Base-by-base conservation (phyloP, 176 grass and related monocot species). In the Eragrostis curvula region DNA sequence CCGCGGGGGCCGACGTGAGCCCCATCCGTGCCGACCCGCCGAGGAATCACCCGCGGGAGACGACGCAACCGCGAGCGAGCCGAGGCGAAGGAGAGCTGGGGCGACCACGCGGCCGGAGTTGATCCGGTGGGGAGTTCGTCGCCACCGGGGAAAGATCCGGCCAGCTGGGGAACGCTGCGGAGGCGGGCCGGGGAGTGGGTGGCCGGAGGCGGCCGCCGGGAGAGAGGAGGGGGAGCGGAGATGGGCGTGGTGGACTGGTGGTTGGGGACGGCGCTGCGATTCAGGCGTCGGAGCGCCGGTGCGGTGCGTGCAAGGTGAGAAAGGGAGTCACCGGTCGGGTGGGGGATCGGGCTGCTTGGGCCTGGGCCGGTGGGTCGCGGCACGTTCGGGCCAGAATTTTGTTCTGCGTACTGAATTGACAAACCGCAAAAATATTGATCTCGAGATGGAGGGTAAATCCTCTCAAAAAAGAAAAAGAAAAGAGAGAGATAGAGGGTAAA, bases 1-100 rank as follows among this genome's bases (percentile, higher is more conserved):
- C 88, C n/a, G 29, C 66, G 5, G 84, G 42, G 30, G 84, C 74
- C 66, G 94, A 88, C 42, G 91, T 84, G 47, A 85, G 47, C 66
- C 94, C 94, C 91, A 91, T 97, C 60, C 59, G 32, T 69, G 43
- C 44, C 8, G 30, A 17, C 12, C 46, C 62, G 28, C 46, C 45
- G 43, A 53, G 21, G 71, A 61, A 17, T 51, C 79, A 23, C 65
- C 85, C 44, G 55, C 61, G 40, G 57, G 39, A 25, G 20, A 66
- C 27, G 47, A 32, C 68, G 3, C 83, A 5, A 18, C 49, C 24
- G 70, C 60, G 23, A 28, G 58, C 39, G 50, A 73, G 3, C n/a
- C 28, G 71, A 43, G 27, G 20, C 50, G 25, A 50, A 18, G 36
- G 68, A 13, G 70, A 46, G 20, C 36, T 29, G n/a, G 32, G 67